Conservation (phyloP, 805 yeast species). For the Ogataea methylovora region DNA sequence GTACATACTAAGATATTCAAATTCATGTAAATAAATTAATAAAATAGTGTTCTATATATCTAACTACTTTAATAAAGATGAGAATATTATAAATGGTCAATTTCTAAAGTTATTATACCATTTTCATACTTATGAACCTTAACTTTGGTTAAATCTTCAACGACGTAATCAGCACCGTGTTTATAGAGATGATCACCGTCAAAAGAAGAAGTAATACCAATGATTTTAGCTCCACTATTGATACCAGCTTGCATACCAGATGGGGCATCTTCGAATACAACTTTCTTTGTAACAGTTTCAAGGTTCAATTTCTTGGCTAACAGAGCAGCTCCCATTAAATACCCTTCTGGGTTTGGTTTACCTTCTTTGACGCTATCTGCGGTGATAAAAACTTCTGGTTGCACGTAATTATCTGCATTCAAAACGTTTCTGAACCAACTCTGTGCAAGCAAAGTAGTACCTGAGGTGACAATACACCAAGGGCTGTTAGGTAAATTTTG, state of each 20-base stretch:
- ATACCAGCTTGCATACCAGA: constrained; percentile 82
- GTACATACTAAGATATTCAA: no score
- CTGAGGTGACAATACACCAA: constrained; percentile 88
- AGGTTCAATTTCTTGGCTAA: constrained; percentile 29
- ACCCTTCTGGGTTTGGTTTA: constrained; percentile 85
- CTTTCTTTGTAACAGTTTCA: constrained; percentile 27
- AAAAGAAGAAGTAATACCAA: constrained; percentile 80
- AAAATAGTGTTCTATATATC: no score
- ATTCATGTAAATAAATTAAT: no score
- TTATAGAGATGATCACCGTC: constrained; percentile 58
- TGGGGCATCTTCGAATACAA: constrained; percentile 85
- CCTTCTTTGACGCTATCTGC: constrained; percentile 81
- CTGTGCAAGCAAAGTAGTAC: constrained; percentile 68
- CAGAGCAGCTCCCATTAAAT: constrained; percentile 47
- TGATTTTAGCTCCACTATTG: constrained; percentile 74
- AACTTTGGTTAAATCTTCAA: constrained; percentile 61
- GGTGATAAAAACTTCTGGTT: constrained; percentile 73
- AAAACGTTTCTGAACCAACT: constrained; percentile 68
- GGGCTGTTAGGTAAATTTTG: constrained; percentile 36
- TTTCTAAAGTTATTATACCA: constrained; percentile 29
- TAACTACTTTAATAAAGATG: no score
- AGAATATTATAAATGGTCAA: no score
- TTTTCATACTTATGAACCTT: constrained; percentile 48
- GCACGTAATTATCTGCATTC: constrained; percentile 32
- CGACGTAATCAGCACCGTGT: constrained; percentile 78